Conservation (phyloP, 306 rosid species). For the Aeschynomene evenia region DNA sequence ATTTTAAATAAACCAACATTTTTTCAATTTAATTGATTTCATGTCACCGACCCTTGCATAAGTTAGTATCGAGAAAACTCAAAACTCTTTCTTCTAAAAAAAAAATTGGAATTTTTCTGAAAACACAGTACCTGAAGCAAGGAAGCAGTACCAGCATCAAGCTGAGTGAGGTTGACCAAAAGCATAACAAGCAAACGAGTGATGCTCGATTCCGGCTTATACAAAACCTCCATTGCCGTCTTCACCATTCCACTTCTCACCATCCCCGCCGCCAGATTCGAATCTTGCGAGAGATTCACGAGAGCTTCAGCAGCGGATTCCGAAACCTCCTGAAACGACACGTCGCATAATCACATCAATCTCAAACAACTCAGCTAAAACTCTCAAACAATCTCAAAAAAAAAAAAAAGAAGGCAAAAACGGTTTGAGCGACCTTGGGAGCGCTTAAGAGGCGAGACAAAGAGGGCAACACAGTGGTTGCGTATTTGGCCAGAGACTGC, state of each 20-base stretch:
- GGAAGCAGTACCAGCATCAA: slow-evolving; percentile 58
- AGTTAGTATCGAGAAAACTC: neutral
- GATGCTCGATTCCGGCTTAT: slow-evolving; percentile 57
- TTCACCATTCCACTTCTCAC: slow-evolving; percentile 54
- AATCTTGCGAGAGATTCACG: slow-evolving; percentile 81
- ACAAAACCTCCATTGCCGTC: slow-evolving; percentile 67
- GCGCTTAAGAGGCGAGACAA: slow-evolving; percentile 60
- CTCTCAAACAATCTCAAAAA: neutral
- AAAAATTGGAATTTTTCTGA: neutral
- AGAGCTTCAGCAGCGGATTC: slow-evolving; percentile 86
- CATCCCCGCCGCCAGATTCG: slow-evolving; percentile 63
- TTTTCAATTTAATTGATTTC: neutral
- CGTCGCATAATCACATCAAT: neutral
- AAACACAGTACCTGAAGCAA: slow-evolving; percentile 78
- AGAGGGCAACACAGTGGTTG: slow-evolving; percentile 49
- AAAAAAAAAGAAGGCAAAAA: neutral
- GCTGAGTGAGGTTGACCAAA: slow-evolving; percentile 85
- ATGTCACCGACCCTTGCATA: neutral
- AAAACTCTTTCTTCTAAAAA: neutral
- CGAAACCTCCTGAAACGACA: slow-evolving; percentile 70
- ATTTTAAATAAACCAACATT: neutral
- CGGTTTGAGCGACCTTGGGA: slow-evolving; percentile 43
- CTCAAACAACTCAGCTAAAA: neutral
- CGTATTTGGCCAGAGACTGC: slow-evolving; percentile 60
- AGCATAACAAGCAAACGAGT: slow-evolving; percentile 80